These are phyloP conservation scores for Metschnikowia santaceciliae DNA, from an alignment of 805 yeast genomes.

Conservation along the genomic window DNA sequence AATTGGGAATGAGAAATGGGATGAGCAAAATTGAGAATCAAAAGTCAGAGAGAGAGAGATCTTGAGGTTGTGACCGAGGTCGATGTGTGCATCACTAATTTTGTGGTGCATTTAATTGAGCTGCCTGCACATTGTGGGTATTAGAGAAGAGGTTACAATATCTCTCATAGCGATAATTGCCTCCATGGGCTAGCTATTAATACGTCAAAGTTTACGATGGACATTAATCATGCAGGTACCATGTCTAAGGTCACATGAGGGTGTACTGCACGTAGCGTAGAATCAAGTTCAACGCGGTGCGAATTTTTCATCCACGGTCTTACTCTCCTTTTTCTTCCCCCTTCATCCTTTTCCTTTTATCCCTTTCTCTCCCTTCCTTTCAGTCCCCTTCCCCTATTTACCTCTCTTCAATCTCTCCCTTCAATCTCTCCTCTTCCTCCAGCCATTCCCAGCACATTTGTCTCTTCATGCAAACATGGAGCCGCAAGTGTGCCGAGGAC, in stretches of 20 bases:
- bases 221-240: background rate
- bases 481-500: background rate
- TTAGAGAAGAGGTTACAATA: too few relatives aligned
- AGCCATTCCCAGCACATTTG: background rate
- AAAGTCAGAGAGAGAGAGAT: too few relatives aligned
- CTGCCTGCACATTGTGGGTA: background rate
- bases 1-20: too few relatives aligned
- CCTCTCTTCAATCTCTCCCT: too few relatives aligned
- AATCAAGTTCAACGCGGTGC: background rate
- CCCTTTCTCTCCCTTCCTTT: background rate
- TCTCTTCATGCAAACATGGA: background rate
- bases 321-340: too few relatives aligned
- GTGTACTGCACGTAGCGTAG: background rate
- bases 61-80: too few relatives aligned
- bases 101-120: background rate
- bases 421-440: background rate
- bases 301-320: background rate
- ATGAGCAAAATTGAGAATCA: too few relatives aligned
- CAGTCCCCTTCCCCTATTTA: background rate
- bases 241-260: background rate
- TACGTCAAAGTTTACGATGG: background rate
- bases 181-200: background rate
- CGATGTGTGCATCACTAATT: too few relatives aligned
- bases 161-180: background rate
- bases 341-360: background rate